Percentiles rank a stretch among this genome's conserved stretches.
Conservation (phyloP, 208 protist genomes). For the Wallacemonas sp. region DNA sequence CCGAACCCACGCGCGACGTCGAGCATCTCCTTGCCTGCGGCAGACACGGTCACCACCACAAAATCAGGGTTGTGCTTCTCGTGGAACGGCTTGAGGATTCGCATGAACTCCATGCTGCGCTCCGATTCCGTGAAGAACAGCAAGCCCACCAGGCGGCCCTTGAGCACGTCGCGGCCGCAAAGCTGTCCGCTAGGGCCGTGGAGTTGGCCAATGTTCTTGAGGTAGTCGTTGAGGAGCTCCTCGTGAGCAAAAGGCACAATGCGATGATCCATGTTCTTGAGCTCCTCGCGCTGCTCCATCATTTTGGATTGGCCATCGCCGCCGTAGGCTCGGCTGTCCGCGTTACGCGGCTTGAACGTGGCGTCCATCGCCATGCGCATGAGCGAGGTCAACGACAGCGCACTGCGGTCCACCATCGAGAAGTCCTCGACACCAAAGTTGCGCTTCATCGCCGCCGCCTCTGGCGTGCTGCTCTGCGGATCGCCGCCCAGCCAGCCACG, state of each 20-base stretch:
- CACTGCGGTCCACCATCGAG: constrained; percentile 57
- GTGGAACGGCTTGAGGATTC: constrained; percentile 45
- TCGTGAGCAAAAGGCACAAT: constrained; percentile 68
- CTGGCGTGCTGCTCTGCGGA: constrained; percentile 23
- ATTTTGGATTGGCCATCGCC: constrained; percentile 62
- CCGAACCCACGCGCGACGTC: constrained; percentile 65
- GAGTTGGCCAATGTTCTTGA: constrained; percentile 62
- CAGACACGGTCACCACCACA: constrained; percentile 69
- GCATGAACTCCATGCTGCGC: constrained; percentile 72
- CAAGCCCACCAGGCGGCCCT: constrained; percentile 72
- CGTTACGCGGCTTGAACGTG: constrained; percentile 63
- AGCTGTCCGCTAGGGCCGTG: constrained; percentile 54
- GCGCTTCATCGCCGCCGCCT: constrained; percentile 36
- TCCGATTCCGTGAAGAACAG: constrained; percentile 85
- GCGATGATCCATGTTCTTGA: constrained; percentile 75
- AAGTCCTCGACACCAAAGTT: constrained; percentile 58
- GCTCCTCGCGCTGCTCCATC: constrained; percentile 62
- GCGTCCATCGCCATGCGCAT: constrained; percentile 52
- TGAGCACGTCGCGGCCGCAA: constrained; percentile 50
- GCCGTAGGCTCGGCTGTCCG: constrained; percentile 66
- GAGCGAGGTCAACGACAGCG: constrained; percentile 53
- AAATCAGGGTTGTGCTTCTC: constrained; percentile 65
- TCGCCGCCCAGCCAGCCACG: constrained; percentile 39
- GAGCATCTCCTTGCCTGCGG: constrained; percentile 69
- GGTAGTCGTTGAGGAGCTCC: constrained; percentile 59